Conservation (phyloP, 352 stramenopile genomes). For the Pythium vanterpoolii region DNA sequence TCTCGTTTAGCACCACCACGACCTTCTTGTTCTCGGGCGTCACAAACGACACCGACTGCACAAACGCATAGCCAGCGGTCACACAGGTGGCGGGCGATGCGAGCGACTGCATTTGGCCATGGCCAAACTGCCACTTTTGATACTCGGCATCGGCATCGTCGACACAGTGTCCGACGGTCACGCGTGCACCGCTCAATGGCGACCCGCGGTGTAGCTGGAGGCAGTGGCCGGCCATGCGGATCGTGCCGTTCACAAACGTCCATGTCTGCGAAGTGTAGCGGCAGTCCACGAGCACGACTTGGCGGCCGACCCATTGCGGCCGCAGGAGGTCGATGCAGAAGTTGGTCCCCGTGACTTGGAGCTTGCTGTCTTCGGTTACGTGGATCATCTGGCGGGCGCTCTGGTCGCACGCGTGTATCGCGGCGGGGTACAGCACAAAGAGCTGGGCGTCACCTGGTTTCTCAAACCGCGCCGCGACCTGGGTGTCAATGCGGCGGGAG, state of each 20-base stretch:
- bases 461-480: constrained; percentile 44
- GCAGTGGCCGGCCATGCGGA: constrained; percentile 63
- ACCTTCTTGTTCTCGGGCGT: constrained; percentile 74
- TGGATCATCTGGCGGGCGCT: constrained; percentile 60
- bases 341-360: constrained; percentile 55
- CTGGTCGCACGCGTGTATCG: constrained; percentile 55
- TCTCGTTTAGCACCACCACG: constrained; percentile 82
- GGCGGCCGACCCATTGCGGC: constrained; percentile 48
- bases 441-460: constrained; percentile 62
- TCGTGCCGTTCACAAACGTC: constrained; percentile 51
- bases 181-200: constrained; percentile 39
- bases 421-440: constrained; percentile 55
- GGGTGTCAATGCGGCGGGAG: constrained; percentile 59
- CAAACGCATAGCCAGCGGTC: constrained; percentile 74
- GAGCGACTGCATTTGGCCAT: constrained; percentile 51
- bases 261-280: constrained; percentile 63
- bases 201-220: constrained; percentile 69
- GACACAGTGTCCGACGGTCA: constrained; percentile 51
- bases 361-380: constrained; percentile 63
- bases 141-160: constrained; percentile 32
- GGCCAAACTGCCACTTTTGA: constrained; percentile 62
- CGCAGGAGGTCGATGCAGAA: constrained; percentile 60
- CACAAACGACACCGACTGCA: constrained; percentile 64
- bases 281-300: constrained; percentile 67
- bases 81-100: constrained; percentile 59